Base-by-base conservation (phyloP, 148 eudicot species). In the Rhododendron ferrugineum region DNA sequence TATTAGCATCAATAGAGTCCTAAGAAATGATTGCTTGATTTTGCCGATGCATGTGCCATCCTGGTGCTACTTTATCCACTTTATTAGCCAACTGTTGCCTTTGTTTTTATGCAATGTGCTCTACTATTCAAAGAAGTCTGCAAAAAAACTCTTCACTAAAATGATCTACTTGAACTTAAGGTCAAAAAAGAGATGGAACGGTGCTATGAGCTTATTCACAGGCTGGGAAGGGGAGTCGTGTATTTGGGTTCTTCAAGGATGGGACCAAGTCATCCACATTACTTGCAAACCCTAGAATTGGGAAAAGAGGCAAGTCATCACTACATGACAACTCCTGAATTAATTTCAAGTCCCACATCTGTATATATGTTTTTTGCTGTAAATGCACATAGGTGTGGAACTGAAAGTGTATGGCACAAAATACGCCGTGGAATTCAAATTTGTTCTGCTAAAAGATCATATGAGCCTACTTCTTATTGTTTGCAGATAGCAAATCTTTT, bases 191-290 rank as follows among this genome's bases (percentile, higher is more conserved):
- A 97, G 91, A 94, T 97, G 46, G 91, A 93, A 74, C 89, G 77
- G 85, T 97, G 99, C 91, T 97, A 97, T 85, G 91, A 94, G 52
- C 92, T 97, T 50, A 95, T 97, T 86, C 93, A 89, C 85, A 90
- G 92, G 86, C 94, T 94, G 80, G 99, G 99, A 40, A 93, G 96
- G 85, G 99, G 99, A 75, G 96, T 92, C 60, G 93, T 95, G 82
- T 97, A 97, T 88, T 82, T 97, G 77, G 99, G 99, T 74, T 97
- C 99, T 60, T 92, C 99, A 50, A 90, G 96, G 83, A 89, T 96
- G 90, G 94, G 92, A 82, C 84, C 90, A 78, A 74, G 81, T 84
- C 99, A 97, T 89, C 92, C 93, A 34, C 99, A 97, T 92, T 95
- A 94, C 85, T 68, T 46, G 58, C 93, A 91, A 87, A 52, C 96